Evolutionary conservation across 345 rosid genomes (phyloP).

Genomic region (Eucalyptus paniculata): DNA sequence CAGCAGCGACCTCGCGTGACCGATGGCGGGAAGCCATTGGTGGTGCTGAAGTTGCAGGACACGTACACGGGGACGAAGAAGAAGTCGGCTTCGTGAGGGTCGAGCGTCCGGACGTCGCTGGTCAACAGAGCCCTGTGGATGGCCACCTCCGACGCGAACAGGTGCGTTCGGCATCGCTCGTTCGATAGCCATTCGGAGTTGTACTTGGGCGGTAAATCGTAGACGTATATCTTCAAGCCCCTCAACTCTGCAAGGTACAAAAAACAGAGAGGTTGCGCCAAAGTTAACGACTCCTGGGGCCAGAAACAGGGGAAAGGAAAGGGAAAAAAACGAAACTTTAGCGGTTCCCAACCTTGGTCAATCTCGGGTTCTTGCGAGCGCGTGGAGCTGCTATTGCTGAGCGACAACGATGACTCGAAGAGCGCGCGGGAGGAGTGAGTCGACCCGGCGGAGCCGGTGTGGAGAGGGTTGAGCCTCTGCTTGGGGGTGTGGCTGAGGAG

Average conservation of each 20-base stretch:
- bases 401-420: slow-evolving; percentile 18
- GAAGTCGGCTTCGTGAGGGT: slow-evolving; percentile 81
- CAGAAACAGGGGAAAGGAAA: neutral
- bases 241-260: slow-evolving; percentile 17
- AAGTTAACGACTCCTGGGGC: neutral
- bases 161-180: slow-evolving; percentile 69
- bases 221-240: slow-evolving; percentile 65
- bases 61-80: slow-evolving; percentile 95
- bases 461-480: slow-evolving; percentile 20
- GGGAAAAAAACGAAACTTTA: neutral
- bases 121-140: slow-evolving; percentile 56
- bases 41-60: slow-evolving; percentile 84
- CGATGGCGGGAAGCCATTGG: slow-evolving; percentile 87
- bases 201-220: slow-evolving; percentile 67
- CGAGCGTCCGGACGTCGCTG: slow-evolving; percentile 49
- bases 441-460: slow-evolving; percentile 21
- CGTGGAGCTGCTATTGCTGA: neutral
- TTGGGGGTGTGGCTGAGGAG: slow-evolving; percentile 29
- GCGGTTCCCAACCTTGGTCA: slow-evolving; percentile 12
- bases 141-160: slow-evolving; percentile 95
- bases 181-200: slow-evolving; percentile 74
- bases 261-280: neutral
- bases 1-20: slow-evolving; percentile 70
- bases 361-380: neutral
- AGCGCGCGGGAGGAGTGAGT: slow-evolving; percentile 50